phyloP scores from a whole-genome alignment of 2,329 filamentous ascomycete species.

The Fusarium udum region DNA sequence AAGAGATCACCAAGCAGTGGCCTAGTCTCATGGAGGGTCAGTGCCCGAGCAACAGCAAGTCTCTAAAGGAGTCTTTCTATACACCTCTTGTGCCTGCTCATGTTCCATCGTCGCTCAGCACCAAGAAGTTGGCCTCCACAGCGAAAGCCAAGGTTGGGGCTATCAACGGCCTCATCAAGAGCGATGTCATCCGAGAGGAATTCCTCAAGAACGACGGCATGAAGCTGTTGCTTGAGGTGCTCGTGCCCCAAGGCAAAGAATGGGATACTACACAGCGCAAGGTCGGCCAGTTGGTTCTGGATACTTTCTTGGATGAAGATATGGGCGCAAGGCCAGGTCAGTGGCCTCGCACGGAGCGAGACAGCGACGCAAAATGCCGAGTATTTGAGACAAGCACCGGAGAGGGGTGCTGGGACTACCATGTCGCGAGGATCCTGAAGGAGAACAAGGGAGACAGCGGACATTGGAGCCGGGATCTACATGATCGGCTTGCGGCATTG shows the following conservation, averaged over 20 bases:
- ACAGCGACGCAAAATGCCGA: constrained; percentile 51
- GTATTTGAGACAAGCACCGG: constrained; percentile 44
- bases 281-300: constrained; percentile 67
- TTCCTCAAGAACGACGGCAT: constrained; percentile 67
- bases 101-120: constrained; percentile 30
- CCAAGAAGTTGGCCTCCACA: constrained; percentile 40
- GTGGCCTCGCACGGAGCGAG: constrained; percentile 59
- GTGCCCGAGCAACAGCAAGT: constrained; percentile 48
- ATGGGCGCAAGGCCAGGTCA: constrained; percentile 67
- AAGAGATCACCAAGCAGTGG: constrained; percentile 61
- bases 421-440: constrained; percentile 54
- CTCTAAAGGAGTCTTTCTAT: constrained; percentile 54
- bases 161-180: constrained; percentile 66
- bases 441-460: constrained; percentile 48
- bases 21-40: constrained; percentile 49
- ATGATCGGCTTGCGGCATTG: constrained; percentile 47
- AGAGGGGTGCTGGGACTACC: constrained; percentile 69
- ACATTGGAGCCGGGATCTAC: constrained; percentile 59
- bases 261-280: constrained; percentile 63
- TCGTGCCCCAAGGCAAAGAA: constrained; percentile 57
- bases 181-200: constrained; percentile 60
- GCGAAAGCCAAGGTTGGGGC: constrained; percentile 57
- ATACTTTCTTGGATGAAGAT: constrained; percentile 73
- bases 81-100: constrained; percentile 50
- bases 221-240: constrained; percentile 61